Conservation (phyloP, 2,329 filamentous ascomycete species). For the Onygena corvina region DNA sequence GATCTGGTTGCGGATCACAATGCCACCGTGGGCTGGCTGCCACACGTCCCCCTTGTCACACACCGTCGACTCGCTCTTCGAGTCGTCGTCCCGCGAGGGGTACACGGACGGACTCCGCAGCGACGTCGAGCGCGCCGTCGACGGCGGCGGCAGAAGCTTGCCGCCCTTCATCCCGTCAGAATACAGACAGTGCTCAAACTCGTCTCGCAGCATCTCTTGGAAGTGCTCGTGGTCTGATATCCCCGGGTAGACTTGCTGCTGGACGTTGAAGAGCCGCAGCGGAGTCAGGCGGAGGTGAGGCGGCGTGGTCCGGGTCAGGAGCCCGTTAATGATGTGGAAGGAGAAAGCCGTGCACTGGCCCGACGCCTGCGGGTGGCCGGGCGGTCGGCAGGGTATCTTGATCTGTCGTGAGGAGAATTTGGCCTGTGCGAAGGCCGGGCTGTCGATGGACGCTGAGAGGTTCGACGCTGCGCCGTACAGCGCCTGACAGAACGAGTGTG, state of each 20-base stretch:
- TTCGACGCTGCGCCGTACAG: constrained; percentile 32
- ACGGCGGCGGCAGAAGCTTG: constrained; percentile 12
- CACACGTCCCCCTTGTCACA: not conserved
- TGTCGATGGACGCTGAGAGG: constrained; percentile 31
- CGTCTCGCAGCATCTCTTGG: constrained; percentile 47
- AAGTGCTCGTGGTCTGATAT: constrained; percentile 48
- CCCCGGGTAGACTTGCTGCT: constrained; percentile 50
- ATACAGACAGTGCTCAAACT: constrained; percentile 39
- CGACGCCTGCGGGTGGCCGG: constrained; percentile 20
- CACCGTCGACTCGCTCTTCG: constrained; percentile 8
- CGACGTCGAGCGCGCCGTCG: not conserved
- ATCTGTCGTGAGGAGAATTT: constrained; percentile 30
- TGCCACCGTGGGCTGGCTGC: constrained; percentile 38
- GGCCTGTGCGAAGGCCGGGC: constrained; percentile 33
- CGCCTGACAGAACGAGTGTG: constrained; percentile 34
- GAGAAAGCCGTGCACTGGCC: constrained; percentile 38
- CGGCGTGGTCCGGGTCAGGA: constrained; percentile 44
- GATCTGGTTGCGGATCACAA: constrained; percentile 52
- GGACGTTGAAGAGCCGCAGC: constrained; percentile 52
- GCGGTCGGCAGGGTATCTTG: constrained; percentile 25
- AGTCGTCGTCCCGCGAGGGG: constrained; percentile 11
- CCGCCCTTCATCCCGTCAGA: not conserved
- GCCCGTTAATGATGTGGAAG: constrained; percentile 51
- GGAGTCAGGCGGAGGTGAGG: constrained; percentile 49
- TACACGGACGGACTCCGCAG: constrained; percentile 16